phyloP scores from a whole-genome alignment of 2,329 filamentous ascomycete species.

The Tolypocladium paradoxum region DNA sequence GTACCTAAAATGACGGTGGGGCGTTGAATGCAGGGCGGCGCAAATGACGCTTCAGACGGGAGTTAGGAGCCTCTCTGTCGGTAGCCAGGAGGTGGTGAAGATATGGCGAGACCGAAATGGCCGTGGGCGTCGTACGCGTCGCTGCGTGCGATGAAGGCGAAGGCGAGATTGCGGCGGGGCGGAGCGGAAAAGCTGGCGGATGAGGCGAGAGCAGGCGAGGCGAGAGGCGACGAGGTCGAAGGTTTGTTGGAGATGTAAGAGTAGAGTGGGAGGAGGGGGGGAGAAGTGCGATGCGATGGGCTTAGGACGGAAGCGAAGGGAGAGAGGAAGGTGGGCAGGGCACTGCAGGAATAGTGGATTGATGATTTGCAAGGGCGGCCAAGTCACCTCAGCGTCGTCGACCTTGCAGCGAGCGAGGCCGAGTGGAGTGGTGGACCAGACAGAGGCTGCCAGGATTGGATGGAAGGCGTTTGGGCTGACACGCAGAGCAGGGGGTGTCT shows the following conservation, averaged over 20 bases:
- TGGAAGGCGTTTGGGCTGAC: conserved; percentile 3
- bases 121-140: neutral
- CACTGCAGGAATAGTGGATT: conserved; percentile 2
- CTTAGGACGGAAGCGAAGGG: conserved; percentile 3
- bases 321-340: conserved; percentile 4
- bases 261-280: conserved; percentile 7
- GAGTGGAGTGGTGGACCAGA: conserved; percentile 8
- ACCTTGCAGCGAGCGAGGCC: conserved; percentile 8
- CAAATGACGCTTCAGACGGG: neutral
- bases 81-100: neutral
- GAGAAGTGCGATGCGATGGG: neutral
- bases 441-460: conserved; percentile 5
- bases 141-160: neutral
- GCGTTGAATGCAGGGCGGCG: conserved; percentile 5
- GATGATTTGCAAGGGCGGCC: conserved; percentile 8
- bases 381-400: conserved; percentile 5
- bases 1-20: conserved; percentile 1
- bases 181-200: neutral
- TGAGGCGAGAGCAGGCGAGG: neutral
- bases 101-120: neutral
- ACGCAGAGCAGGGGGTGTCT: conserved; percentile 1
- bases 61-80: neutral
- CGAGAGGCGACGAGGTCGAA: neutral
- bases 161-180: neutral
- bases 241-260: neutral